Evolutionary conservation across 2,329 filamentous ascomycete genomes (phyloP), one percentile per base, ranked within the genome.

Genomic region (Colletotrichum zoysiae): DNA sequence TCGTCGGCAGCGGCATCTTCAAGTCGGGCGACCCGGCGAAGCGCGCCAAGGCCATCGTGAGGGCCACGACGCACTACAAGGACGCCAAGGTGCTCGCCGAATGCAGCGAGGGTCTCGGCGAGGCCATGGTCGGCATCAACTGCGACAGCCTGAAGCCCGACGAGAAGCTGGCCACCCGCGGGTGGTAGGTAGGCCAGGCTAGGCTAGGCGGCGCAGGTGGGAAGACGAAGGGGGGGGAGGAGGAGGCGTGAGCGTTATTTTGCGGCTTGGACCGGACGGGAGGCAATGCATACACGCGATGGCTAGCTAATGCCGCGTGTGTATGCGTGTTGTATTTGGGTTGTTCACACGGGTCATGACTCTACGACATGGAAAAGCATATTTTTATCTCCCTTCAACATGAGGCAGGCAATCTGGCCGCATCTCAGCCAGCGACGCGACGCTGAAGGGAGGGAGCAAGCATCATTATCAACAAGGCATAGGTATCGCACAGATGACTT

Each of bases 111-210:
- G 94, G 95, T 69, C 85, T 98, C 38, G 96, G 96, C n/a, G 95
- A 97, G 88, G 95, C 96, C 48, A 99, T 98, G 94, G 95, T 98
- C 14, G 96, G 96, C 35, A 94, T 98, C 79, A 98, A 95, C 84
- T 93, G 93, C 75, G 89, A 89, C 74, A 89, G 87, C 76, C 92
- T 98, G 92, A 86, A 87, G 74, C 89, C 93, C 65, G 87, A 88
- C 71, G 92, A 97, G 83, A 97, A 93, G 88, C 85, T 98, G 83
- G 93, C 95, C 40, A 91, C 90, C 73, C 87, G 95, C 71, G 95
- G 95, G 12, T 97, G 94, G 94, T 98, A 89, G 94, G 94, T 98
- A 89, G 76, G 14, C 3, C 30, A 30, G 30, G 30, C 30, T 26
- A 3, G 30, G 30, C 30, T 26, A 26, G 30, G 30, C 30, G 30